A percentile compares a stretch with the other conserved stretches of the same genome.
phyloP scores from a whole-genome alignment of 192 early-diverging fungal genomes.

The Coemansia erecta region DNA sequence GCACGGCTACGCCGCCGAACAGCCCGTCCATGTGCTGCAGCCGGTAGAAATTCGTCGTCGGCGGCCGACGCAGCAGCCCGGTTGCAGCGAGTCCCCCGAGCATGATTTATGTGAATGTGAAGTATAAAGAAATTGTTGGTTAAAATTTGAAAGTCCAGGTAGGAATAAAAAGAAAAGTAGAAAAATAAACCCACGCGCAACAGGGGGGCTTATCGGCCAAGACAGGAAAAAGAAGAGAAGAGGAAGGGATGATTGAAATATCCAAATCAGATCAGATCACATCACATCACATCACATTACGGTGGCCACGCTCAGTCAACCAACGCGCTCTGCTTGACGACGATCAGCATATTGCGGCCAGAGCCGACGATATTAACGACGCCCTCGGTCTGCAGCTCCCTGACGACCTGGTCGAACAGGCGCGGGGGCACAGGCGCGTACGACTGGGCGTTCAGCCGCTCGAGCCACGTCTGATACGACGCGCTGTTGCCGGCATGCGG shows the following conservation, averaged over 20 bases:
- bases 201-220: no score
- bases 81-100: constrained; percentile 5
- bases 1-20: constrained; percentile 27
- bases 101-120: constrained; percentile 17
- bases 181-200: no score
- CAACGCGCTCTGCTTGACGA: constrained; percentile 48
- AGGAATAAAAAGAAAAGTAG: constrained; percentile 4
- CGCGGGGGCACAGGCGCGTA: constrained; percentile 50
- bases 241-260: no score
- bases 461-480: constrained; percentile 37
- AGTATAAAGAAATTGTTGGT: neutral
- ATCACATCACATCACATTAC: neutral
- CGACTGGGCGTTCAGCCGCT: constrained; percentile 49
- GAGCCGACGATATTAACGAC: constrained; percentile 38
- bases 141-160: neutral
- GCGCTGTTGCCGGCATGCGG: constrained; percentile 24
- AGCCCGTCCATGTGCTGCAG: constrained; percentile 30
- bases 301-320: neutral
- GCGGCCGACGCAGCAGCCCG: constrained; percentile 19
- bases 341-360: constrained; percentile 40
- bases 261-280: no score
- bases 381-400: constrained; percentile 58
- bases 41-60: constrained; percentile 33
- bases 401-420: constrained; percentile 59
- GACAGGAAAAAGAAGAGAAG: neutral